phyloP scores from a whole-genome alignment of 129 eudicot genomes.

The Chrysanthemum lavandulifolium region DNA sequence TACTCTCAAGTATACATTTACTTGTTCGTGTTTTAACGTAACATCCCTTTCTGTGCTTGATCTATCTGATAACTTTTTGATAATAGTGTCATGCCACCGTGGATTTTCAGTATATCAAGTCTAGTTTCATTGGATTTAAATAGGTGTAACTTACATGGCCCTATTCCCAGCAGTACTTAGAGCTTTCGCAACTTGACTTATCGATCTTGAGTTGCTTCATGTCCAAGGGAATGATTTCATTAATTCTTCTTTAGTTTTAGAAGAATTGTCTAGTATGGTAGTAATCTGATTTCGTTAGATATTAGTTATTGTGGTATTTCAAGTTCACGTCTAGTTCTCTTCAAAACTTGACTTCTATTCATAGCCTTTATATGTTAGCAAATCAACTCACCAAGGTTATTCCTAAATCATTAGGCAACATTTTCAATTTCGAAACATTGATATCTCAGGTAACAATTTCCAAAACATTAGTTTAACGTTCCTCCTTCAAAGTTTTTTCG shows the following conservation, averaged over 20 bases:
- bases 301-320: neutral
- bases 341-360: neutral
- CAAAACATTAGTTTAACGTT: neutral
- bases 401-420: neutral
- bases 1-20: neutral
- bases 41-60: neutral
- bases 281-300: conserved; percentile 1
- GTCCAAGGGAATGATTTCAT: neutral
- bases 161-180: neutral
- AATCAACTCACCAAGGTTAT: neutral
- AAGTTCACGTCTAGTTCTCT: neutral
- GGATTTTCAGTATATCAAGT: neutral
- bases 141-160: neutral
- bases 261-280: neutral
- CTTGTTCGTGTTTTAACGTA: too few species aligned
- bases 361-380: neutral
- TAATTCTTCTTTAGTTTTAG: neutral
- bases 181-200: neutral
- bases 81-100: neutral
- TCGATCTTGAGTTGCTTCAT: neutral
- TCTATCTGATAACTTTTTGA: neutral
- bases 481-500: neutral
- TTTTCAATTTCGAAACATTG: neutral
- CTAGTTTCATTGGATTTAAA: neutral
- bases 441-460: neutral